Evolutionary conservation across 805 yeast species (phyloP).

Genomic region (Candida dendrica): DNA sequence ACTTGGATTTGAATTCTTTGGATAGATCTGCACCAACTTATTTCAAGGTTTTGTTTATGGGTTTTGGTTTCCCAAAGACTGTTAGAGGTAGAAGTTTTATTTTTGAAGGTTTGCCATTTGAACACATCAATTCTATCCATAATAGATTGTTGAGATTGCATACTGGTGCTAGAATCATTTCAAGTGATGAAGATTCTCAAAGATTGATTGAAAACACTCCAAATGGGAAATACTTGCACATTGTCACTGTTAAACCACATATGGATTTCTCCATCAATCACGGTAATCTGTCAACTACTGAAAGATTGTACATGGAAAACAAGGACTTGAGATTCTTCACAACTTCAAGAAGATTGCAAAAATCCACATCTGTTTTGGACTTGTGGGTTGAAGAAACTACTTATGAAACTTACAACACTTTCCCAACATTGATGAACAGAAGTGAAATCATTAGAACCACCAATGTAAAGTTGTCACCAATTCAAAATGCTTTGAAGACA

Average conservation of each 20-base stretch:
- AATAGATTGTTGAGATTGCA: slow-evolving; percentile 66
- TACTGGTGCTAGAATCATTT: slow-evolving; percentile 73
- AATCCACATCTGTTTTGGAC: slow-evolving; percentile 62
- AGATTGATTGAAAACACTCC: slow-evolving; percentile 42
- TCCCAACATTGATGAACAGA: slow-evolving; percentile 86
- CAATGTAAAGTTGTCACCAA: slow-evolving; percentile 63
- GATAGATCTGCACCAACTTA: slow-evolving; percentile 73
- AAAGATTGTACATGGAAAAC: slow-evolving; percentile 68
- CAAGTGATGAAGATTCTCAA: slow-evolving; percentile 48
- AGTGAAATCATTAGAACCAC: slow-evolving; percentile 52
- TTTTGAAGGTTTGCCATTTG: slow-evolving; percentile 83
- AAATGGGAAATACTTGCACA: slow-evolving; percentile 68
- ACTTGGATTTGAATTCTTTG: slow-evolving; percentile 54
- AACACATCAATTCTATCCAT: slow-evolving; percentile 77
- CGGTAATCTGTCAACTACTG: slow-evolving; percentile 40
- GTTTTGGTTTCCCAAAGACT: slow-evolving; percentile 76
- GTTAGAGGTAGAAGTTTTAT: slow-evolving; percentile 72
- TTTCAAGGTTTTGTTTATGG: slow-evolving; percentile 74
- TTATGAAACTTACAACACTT: slow-evolving; percentile 64
- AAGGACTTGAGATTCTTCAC: slow-evolving; percentile 66
- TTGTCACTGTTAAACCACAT: slow-evolving; percentile 66
- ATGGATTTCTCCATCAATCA: slow-evolving; percentile 39
- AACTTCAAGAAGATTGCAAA: slow-evolving; percentile 63
- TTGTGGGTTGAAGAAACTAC: slow-evolving; percentile 87
- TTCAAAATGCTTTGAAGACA: slow-evolving; percentile 72